These are phyloP conservation scores for Salicornia ramosissima DNA, from an alignment of 148 eudicot species.

Conservation along the genomic window DNA sequence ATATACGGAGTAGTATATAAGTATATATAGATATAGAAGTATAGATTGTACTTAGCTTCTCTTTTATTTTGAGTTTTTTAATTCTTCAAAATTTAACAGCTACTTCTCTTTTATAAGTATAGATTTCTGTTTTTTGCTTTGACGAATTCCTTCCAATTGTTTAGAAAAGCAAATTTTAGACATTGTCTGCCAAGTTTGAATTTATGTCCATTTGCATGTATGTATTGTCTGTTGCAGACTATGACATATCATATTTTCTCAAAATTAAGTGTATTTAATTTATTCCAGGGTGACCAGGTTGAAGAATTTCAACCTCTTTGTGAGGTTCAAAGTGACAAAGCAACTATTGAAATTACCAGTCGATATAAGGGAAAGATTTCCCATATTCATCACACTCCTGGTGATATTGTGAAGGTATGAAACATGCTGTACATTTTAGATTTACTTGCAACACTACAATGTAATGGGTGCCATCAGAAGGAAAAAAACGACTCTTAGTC, in stretches of 20 bases:
- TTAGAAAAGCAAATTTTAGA: background rate
- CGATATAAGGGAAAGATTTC: slow-evolving; percentile 81
- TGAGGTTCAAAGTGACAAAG: slow-evolving; percentile 99
- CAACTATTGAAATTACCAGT: slow-evolving; percentile 96
- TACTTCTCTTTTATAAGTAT: too few species aligned
- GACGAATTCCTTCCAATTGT: background rate
- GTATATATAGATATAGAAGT: too few species aligned
- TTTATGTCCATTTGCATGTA: background rate
- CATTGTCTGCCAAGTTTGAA: background rate
- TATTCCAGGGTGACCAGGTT: slow-evolving; percentile 63
- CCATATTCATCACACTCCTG: slow-evolving; percentile 66
- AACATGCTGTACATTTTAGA: background rate
- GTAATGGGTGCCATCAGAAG: background rate
- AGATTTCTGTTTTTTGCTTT: too few species aligned
- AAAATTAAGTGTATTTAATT: background rate
- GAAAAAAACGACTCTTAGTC: background rate
- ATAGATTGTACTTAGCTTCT: too few species aligned
- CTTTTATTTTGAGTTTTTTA: too few species aligned
- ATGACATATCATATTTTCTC: background rate
- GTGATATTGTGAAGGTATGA: slow-evolving; percentile 82
- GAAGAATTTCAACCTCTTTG: slow-evolving; percentile 96
- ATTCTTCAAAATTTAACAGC: too few species aligned
- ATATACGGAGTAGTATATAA: too few species aligned
- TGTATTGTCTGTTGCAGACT: background rate
- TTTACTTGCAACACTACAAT: background rate